phyloP scores from a whole-genome alignment of 225 moss, liverwort and hornwort genomes.

The Physcomitrellopsis africana region DNA sequence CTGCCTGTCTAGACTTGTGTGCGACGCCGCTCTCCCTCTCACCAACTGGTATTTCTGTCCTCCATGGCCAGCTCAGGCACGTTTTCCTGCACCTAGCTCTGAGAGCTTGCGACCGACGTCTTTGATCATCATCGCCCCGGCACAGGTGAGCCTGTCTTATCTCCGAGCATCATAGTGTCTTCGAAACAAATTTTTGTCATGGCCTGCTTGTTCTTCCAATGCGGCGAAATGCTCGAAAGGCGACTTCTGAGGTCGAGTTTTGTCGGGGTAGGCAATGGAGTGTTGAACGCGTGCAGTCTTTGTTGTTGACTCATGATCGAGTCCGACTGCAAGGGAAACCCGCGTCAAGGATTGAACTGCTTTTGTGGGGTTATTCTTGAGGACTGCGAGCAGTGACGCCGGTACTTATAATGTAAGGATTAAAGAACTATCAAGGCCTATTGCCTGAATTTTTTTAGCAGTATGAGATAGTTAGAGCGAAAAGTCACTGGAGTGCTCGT shows the following conservation, averaged over 20 bases:
- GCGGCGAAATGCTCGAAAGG: too few species aligned
- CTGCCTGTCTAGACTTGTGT: slow-evolving; percentile 18
- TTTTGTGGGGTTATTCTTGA: slow-evolving; percentile 27
- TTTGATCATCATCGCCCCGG: slow-evolving; percentile 18
- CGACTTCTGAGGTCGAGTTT: too few species aligned
- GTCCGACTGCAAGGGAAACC: slow-evolving; percentile 19
- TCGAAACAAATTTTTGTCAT: too few species aligned
- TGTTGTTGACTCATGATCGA: slow-evolving; percentile 3
- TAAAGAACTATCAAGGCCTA: background rate
- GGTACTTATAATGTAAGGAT: background rate
- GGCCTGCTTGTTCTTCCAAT: too few species aligned
- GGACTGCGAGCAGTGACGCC: slow-evolving; percentile 13
- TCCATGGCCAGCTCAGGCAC: slow-evolving; percentile 35
- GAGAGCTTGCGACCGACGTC: background rate
- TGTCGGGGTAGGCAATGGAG: too few species aligned
- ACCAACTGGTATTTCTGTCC: slow-evolving; percentile 18
- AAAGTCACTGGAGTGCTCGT: too few species aligned
- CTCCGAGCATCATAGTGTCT: too few species aligned
- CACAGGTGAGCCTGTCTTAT: background rate
- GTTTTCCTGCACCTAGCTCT: slow-evolving; percentile 19
- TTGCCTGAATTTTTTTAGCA: too few species aligned
- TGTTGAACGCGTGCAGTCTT: too few species aligned
- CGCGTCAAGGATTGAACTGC: slow-evolving; percentile 28
- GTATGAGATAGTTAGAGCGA: too few species aligned
- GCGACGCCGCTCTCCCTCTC: slow-evolving; percentile 17